phyloP scores from a whole-genome alignment of 2,329 filamentous ascomycete genomes.

The Lecanosticta acicola region DNA sequence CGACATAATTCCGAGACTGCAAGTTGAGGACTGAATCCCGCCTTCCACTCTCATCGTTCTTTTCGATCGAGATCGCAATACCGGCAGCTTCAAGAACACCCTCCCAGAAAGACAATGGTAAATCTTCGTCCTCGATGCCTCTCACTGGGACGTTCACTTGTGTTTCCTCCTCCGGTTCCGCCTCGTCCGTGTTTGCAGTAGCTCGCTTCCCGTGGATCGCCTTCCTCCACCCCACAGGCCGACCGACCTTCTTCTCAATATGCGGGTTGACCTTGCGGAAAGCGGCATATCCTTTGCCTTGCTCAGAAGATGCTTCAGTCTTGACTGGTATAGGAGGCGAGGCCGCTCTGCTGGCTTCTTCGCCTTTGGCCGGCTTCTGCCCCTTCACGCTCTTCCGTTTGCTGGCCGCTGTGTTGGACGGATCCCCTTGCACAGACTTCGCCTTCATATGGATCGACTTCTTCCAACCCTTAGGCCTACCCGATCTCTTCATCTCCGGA shows the following conservation, averaged over 20 bases:
- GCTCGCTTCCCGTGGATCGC: background rate
- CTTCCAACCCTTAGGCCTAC: background rate
- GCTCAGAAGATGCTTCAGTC: too few relatives aligned
- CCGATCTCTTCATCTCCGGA: background rate
- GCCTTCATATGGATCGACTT: background rate
- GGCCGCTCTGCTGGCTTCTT: too few relatives aligned
- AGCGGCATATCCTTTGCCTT: background rate
- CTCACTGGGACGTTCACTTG: too few relatives aligned
- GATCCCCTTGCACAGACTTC: background rate
- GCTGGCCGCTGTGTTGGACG: background rate
- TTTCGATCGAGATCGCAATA: background rate
- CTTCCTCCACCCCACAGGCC: background rate
- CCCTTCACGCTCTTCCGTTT: background rate
- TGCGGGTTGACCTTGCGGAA: background rate
- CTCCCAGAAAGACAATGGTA: background rate
- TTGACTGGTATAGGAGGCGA: background rate
- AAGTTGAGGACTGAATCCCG: background rate
- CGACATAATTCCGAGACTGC: too few relatives aligned
- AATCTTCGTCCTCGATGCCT: background rate
- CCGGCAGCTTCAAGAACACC: background rate
- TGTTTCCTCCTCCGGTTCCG: too few relatives aligned
- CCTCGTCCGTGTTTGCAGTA: too few relatives aligned
- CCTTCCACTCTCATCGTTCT: background rate
- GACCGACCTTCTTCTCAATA: background rate
- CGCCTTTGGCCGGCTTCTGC: too few relatives aligned